Evolutionary conservation across 352 stramenopile genomes (phyloP).

Genomic region (Phytophthora ohioensis): DNA sequence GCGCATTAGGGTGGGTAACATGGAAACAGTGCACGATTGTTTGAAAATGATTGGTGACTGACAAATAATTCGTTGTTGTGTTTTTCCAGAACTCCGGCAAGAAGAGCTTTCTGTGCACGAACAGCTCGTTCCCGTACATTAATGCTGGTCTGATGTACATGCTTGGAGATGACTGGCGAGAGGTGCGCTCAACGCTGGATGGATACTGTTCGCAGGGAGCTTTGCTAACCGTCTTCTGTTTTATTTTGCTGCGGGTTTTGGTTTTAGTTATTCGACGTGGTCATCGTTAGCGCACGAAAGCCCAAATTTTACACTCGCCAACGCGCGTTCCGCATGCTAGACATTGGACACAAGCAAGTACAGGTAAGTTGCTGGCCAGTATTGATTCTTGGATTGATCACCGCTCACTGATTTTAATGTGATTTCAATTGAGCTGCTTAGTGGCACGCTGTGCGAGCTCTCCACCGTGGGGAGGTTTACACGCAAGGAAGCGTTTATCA

Average conservation of each 20-base stretch:
- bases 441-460: conserved; percentile 71
- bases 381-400: not conserved
- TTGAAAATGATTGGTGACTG: not conserved
- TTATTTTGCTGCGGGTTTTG: conserved; percentile 4
- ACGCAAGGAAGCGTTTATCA: conserved; percentile 81
- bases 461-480: conserved; percentile 78
- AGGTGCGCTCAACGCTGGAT: conserved; percentile 32
- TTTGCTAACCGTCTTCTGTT: not conserved
- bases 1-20: conserved; percentile 59
- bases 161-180: conserved; percentile 91
- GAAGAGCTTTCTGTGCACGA: conserved; percentile 93
- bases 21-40: not conserved
- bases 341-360: conserved; percentile 71
- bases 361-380: conserved; percentile 35
- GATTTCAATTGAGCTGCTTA: conserved; percentile 28
- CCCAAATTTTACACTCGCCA: conserved; percentile 93
- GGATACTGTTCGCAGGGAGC: not conserved
- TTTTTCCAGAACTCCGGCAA: conserved; percentile 78
- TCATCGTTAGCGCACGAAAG: conserved; percentile 92
- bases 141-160: conserved; percentile 94
- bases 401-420: not conserved
- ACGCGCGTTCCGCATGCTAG: conserved; percentile 79
- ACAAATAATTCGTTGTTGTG: not conserved
- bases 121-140: conserved; percentile 95
- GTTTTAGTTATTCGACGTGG: conserved; percentile 86